Base-by-base conservation (phyloP, 129 eudicot genomes). In the Flaveria sonorensis region DNA sequence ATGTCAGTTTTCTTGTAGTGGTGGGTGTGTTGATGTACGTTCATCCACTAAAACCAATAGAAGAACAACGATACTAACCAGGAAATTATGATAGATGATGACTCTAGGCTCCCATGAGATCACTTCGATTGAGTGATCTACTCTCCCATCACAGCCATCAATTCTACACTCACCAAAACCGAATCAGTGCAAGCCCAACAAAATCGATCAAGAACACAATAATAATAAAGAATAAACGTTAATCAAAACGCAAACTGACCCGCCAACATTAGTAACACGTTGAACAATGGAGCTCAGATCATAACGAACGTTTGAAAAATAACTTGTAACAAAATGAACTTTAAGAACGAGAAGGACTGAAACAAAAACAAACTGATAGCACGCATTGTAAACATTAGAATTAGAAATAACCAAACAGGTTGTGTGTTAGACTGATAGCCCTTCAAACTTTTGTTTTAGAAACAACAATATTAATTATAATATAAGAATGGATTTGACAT, bases 101-200 rank as follows among this genome's bases (percentile, higher is more conserved):
- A 90, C 96, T 81, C 96, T 81, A 19, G 96, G 96, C 84, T 87
- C 90, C 96, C 92, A 90, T 57, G 96, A 90, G 28, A 90, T 74
- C 26, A 90, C 67, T 81, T 90, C 92, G 67, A 78, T 83, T 86
- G 87, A 87, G 42, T 71, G 88, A 79, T 90, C 90, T 51, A 57
- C 71, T 72, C 80, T 81, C 16, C 48, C 83, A n/a, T 73, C 81
- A 51, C 71, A 73, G 21, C 42, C 89, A 48, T 71, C 84, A 70
- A 75, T 81, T 50, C 76, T 80, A 70, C 71, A 72, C 16, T 71
- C 71, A 71, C 40, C 51, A 23, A 70, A 70, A 66, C 6, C 4
- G 5, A 43, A 59, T 21, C 39, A 26, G 40, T 13, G 47, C 60
- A 13, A 70, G 52, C 47, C 51, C 71, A 42, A 46, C n/a, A 61